Conservation (phyloP, 139 green algal genomes). For the Asterochloris erici region DNA sequence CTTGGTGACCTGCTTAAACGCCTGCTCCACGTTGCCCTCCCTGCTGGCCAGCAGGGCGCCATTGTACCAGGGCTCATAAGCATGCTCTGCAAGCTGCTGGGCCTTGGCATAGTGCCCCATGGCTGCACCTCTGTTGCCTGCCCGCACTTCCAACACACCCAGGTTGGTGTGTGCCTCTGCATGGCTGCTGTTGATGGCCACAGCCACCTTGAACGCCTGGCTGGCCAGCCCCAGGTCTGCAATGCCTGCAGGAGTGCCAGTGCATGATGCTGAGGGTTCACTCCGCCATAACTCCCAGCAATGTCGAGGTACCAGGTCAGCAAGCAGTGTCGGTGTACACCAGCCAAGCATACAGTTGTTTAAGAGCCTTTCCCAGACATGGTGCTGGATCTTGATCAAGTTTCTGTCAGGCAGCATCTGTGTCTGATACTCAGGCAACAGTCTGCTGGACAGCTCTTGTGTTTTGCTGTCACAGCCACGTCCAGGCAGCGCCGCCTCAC, state of each 20-base stretch:
- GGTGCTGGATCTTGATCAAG: too few relatives aligned
- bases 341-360: too few relatives aligned
- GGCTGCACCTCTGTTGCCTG: slow-evolving; percentile 51
- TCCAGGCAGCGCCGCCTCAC: not conserved
- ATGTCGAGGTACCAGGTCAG: too few relatives aligned
- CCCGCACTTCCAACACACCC: slow-evolving; percentile 66
- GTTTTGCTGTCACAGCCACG: too few relatives aligned
- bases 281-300: too few relatives aligned
- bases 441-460: not conserved
- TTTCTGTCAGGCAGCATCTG: too few relatives aligned
- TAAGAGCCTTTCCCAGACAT: too few relatives aligned
- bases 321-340: too few relatives aligned
- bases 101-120: slow-evolving; percentile 29
- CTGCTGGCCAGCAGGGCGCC: slow-evolving; percentile 61
- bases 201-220: slow-evolving; percentile 57
- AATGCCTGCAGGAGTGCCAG: slow-evolving; percentile 42
- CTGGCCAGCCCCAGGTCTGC: slow-evolving; percentile 68
- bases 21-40: slow-evolving; percentile 60
- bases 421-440: too few relatives aligned
- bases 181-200: slow-evolving; percentile 63
- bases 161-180: slow-evolving; percentile 76
- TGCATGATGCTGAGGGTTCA: too few relatives aligned
- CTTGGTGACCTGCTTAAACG: slow-evolving; percentile 38
- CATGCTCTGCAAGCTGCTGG: slow-evolving; percentile 26
- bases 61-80: slow-evolving; percentile 77